Evolutionary conservation across 148 eudicot species (phyloP).

Genomic region (Simmondsia chinensis): DNA sequence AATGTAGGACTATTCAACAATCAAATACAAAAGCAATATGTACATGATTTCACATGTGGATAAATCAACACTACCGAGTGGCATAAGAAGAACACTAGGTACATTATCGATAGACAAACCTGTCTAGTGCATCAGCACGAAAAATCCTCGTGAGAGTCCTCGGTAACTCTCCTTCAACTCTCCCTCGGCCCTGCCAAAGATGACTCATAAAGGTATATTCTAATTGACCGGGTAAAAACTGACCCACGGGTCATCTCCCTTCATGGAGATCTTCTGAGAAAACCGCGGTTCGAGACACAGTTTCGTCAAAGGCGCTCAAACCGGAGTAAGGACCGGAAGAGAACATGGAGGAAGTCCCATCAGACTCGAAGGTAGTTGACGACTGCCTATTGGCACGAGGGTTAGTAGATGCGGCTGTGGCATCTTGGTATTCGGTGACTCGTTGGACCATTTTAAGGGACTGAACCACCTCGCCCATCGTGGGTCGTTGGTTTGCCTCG

Average conservation of each 20-base stretch:
- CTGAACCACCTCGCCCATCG: slow-evolving; percentile 97
- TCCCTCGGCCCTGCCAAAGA: too few relatives aligned
- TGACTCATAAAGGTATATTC: too few relatives aligned
- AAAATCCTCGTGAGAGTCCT: too few relatives aligned
- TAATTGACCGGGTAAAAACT: background rate
- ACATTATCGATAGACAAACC: too few relatives aligned
- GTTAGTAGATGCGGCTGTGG: slow-evolving; percentile 28
- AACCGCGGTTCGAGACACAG: slow-evolving; percentile 48
- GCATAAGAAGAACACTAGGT: too few relatives aligned
- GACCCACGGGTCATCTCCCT: slow-evolving; percentile 45
- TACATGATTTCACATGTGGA: too few relatives aligned
- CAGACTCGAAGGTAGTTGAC: slow-evolving; percentile 81
- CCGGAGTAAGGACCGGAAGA: slow-evolving; percentile 93
- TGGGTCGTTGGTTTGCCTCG: slow-evolving; percentile 87
- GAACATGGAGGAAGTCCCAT: slow-evolving; percentile 84
- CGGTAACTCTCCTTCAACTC: too few relatives aligned
- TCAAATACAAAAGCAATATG: too few relatives aligned
- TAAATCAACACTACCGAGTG: too few relatives aligned
- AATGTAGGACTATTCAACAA: too few relatives aligned
- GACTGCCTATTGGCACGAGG: slow-evolving; percentile 55
- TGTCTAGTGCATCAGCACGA: too few relatives aligned
- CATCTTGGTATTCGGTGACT: slow-evolving; percentile 57
- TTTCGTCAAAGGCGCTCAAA: slow-evolving; percentile 69
- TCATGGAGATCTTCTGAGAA: slow-evolving; percentile 95
- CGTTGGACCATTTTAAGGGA: slow-evolving; percentile 97